Evolutionary conservation across 805 yeast species (phyloP).

Genomic region (Ogataea polymorpha): DNA sequence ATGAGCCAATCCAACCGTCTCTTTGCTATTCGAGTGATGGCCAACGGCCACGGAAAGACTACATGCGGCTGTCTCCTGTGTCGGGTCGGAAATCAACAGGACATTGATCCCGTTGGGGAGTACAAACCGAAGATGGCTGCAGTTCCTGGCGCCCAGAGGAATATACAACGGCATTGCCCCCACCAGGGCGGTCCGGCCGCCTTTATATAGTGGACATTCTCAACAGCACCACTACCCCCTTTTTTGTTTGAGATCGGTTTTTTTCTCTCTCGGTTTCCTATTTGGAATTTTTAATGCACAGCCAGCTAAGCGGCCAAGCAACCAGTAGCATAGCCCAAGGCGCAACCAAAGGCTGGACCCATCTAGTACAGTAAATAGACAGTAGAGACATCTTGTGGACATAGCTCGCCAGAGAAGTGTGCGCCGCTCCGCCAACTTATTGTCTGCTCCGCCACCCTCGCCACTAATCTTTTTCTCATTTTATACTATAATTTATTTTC

Average conservation of each 20-base stretch:
- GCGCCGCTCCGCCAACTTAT: too few relatives aligned
- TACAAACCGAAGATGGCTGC: constrained; percentile 43
- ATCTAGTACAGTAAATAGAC: too few relatives aligned
- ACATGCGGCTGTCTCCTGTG: constrained; percentile 60
- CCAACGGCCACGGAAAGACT: constrained; percentile 79
- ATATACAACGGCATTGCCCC: constrained; percentile 1
- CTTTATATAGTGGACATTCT: background rate
- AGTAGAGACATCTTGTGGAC: too few relatives aligned
- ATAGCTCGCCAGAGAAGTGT: too few relatives aligned
- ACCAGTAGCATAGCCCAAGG: background rate
- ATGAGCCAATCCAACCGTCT: constrained; percentile 81
- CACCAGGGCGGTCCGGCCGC: background rate
- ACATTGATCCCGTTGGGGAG: constrained; percentile 69
- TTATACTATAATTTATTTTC: constrained; percentile 7
- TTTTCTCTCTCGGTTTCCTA: constrained; percentile 6
- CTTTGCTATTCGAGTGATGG: constrained; percentile 71
- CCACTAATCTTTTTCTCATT: constrained; percentile 5
- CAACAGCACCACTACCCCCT: background rate
- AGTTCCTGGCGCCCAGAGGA: constrained; percentile 22
- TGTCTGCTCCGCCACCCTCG: constrained; percentile 8
- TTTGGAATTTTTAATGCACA: constrained; percentile 15
- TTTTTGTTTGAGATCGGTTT: constrained; percentile 3
- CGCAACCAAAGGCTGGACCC: background rate
- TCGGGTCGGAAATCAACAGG: constrained; percentile 73
- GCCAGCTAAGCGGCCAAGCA: constrained; percentile 5